Evolutionary conservation across 2,329 filamentous ascomycete species (phyloP), one percentile per base, ranked within the genome.

Genomic region (Sclerotinia subarctica): DNA sequence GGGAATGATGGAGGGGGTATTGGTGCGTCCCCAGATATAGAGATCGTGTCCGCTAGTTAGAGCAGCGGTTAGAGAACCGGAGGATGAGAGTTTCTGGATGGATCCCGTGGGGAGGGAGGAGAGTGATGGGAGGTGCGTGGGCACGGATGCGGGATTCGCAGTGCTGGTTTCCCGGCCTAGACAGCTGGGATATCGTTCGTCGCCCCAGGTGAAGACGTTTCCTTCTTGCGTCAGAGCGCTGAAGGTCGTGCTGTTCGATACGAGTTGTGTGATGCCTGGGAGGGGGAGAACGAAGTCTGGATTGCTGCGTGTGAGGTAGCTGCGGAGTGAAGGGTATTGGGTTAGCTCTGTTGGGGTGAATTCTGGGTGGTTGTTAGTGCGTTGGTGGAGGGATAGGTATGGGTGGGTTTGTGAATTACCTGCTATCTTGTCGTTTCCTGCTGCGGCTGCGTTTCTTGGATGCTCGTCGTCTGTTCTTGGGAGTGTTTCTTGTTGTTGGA

Each of bases 11-110:
- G 68, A 51, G 13, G 73, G 65, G 1, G 70, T 69, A 47, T 72
- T 67, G 5, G 72, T 66, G n/a, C 77, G 76, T 42, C 88, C 88
- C 88, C 88, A 91, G 32, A 85, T 75, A 73, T 90, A 91, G 2
- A 89, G 76, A 68, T 86, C 84, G 44, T 83, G 80, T 2, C 84
- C 85, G 15, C 81, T 78, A 0, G 86, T 89, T 54, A 90, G 72
- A 0, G 87, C 87, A 3, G 84, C 86, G 2, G 84, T 78, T 3
- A 83, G 77, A 73, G 88, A 88, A 0, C 88, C 87, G 2, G 83
- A 83, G 10, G 76, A 74, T 11, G 77, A 81, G 35, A 91, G 78
- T 72, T 84, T 86, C 42, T 73, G 78, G 60, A 90, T 82, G 17
- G 81, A 79, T 57, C 79, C 85, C 26, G 78, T 83, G 68, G 78